Base-by-base conservation (phyloP, 805 yeast species). In the Jamesozyma piceae region DNA sequence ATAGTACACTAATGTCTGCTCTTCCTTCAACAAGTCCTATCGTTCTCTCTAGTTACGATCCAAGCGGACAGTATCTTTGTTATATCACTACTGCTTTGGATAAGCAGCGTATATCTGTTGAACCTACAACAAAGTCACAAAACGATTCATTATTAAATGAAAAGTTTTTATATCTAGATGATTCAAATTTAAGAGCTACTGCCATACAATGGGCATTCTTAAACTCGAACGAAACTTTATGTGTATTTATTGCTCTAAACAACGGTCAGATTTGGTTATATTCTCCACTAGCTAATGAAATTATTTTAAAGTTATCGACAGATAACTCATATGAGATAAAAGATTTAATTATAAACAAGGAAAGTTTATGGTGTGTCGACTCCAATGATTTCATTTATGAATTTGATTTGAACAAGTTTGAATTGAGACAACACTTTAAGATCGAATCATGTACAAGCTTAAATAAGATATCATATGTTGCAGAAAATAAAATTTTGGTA, bases 61-160 rank as follows among this genome's bases (percentile, higher is more conserved):
- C 78, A 11, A 62, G 74, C 1, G 79, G 82, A n/a, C 67, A 73
- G 35, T 72, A 70, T 54, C 71, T 78, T 51, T 87, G 89, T 21
- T 74, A 78, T 36, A 85, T 76, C 1, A 65, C 76, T 18, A 74
- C 77, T 29, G 81, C 86, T 1, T 71, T 86, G 45, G 90, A 84
- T 58, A 68, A 78, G 4, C 90, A 82, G 54, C 77, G 78, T 49
- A 64, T 86, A 31, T 69, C 79, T 43, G 83, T 82, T 2, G 80
- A 78, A 54, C 71, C 82, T 17, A 68, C 75, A 10, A 41, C 42
- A 19, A 41, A 39, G 20, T 33, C 46, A 4, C 41, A 41, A n/a
- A 69, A 65, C 22, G 58, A 70, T 14, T 26, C 48, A n/a, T 36
- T 46, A 2, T 29, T 51, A 4, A 69, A 75, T n/a, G 64, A 56